Evolutionary conservation across 192 early-diverging fungal species (phyloP).

Genomic region (Podochytrium sp.): DNA sequence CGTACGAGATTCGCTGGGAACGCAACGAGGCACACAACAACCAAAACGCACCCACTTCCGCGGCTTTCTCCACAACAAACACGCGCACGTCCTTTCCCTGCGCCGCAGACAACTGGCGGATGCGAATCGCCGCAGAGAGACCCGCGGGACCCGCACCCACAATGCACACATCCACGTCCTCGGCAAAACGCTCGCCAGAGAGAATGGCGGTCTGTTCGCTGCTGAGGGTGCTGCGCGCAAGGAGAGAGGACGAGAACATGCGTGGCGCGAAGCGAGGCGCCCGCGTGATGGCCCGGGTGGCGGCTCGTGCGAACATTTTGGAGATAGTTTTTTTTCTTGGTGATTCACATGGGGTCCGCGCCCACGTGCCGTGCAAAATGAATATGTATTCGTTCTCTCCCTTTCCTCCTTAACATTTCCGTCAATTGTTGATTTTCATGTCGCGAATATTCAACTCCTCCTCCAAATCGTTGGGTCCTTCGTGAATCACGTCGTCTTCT

Average conservation of each 20-base stretch:
- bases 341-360: no score
- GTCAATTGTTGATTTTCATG: slow-evolving; percentile 29
- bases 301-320: not conserved
- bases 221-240: no score
- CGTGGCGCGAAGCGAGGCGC: not conserved
- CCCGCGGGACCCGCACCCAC: slow-evolving; percentile 95
- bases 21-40: not conserved
- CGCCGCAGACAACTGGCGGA: slow-evolving; percentile 86
- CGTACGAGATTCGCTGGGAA: not conserved
- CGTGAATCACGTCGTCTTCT: slow-evolving; percentile 19
- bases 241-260: no score
- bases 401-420: no score
- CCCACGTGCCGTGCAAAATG: no score
- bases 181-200: slow-evolving; percentile 57
- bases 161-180: slow-evolving; percentile 95
- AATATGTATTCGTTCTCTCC: not conserved
- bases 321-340: not conserved
- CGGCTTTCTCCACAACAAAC: slow-evolving; percentile 91
- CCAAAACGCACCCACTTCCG: slow-evolving; percentile 71
- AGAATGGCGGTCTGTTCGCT: no score
- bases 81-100: slow-evolving; percentile 87
- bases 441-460: slow-evolving; percentile 30
- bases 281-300: not conserved
- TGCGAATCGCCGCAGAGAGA: slow-evolving; percentile 89
- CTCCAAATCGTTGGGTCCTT: slow-evolving; percentile 33